Conservation (phyloP, 1,284 basidiomycete genomes). For the Pyrrhoderma noxium region DNA sequence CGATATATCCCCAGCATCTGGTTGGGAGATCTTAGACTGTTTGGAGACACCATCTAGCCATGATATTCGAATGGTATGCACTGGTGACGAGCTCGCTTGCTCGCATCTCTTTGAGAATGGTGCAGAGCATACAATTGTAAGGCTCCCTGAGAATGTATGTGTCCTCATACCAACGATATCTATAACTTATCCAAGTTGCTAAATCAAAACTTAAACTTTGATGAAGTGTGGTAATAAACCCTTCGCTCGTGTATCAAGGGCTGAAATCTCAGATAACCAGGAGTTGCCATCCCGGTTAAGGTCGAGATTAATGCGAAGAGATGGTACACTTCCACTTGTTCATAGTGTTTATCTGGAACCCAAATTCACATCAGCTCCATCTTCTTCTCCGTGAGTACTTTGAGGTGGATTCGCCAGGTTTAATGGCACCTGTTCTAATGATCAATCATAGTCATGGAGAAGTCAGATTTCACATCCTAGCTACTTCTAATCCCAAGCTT, state of each 20-base stretch:
- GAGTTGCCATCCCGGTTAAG: constrained; percentile 32
- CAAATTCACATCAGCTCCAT: constrained; percentile 26
- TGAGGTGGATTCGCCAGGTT: not conserved
- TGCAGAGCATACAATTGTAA: constrained; percentile 43
- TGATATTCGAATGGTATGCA: constrained; percentile 44
- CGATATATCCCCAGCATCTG: constrained; percentile 47
- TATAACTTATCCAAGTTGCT: not conserved
- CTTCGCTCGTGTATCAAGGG: constrained; percentile 42
- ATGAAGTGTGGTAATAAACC: constrained; percentile 40
- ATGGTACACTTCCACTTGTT: constrained; percentile 32
- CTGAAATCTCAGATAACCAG: constrained; percentile 35
- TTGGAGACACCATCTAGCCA: constrained; percentile 33
- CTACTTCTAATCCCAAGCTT: not conserved
- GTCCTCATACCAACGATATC: too few species aligned
- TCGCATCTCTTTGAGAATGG: constrained; percentile 38
- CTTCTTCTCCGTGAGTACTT: constrained; percentile 1
- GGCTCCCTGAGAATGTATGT: constrained; percentile 41
- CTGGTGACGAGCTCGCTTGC: constrained; percentile 31
- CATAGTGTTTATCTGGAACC: constrained; percentile 38
- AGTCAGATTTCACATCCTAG: not conserved
- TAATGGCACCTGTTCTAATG: not conserved
- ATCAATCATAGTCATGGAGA: not conserved
- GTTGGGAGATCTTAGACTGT: constrained; percentile 48
- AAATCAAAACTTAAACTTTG: not conserved
- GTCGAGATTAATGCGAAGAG: constrained; percentile 26